Percentiles rank a stretch among this genome's conserved stretches.
Conservation (phyloP, 169 alveolate species). For the Besnoitia besnoiti region DNA sequence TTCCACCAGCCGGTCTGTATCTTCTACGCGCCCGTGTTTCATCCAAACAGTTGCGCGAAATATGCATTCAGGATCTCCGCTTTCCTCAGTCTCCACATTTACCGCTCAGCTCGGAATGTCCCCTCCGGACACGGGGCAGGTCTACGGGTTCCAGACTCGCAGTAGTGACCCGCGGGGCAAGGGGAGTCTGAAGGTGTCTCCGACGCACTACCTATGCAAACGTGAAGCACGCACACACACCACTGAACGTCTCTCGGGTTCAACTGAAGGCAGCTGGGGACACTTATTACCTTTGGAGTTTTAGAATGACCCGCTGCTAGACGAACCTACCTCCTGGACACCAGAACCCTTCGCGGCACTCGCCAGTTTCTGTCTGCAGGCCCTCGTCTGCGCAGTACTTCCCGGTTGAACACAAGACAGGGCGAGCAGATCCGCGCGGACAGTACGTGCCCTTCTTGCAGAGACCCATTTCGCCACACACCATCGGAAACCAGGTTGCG, state of each 20-base stretch:
- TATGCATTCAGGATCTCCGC: no score
- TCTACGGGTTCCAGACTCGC: slow-evolving; percentile 35
- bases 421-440: slow-evolving; percentile 75
- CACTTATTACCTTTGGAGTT: no score
- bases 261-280: no score
- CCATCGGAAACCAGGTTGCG: not conserved
- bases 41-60: no score
- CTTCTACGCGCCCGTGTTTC: no score
- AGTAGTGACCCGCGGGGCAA: slow-evolving; percentile 65
- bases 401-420: slow-evolving; percentile 40
- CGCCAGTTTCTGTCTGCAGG: not conserved
- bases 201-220: not conserved
- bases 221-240: not conserved
- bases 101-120: not conserved
- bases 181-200: not conserved
- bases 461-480: slow-evolving; percentile 39
- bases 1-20: no score
- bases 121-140: slow-evolving; percentile 14
- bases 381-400: not conserved
- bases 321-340: slow-evolving; percentile 4
- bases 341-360: slow-evolving; percentile 17
- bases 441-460: slow-evolving; percentile 81
- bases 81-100: no score
- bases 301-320: no score
- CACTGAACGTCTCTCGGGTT: no score